Percentiles rank a stretch among this genome's conserved stretches.
Conservation (phyloP, 2,329 filamentous ascomycete genomes). For the Aspergillus thermomutatus region DNA sequence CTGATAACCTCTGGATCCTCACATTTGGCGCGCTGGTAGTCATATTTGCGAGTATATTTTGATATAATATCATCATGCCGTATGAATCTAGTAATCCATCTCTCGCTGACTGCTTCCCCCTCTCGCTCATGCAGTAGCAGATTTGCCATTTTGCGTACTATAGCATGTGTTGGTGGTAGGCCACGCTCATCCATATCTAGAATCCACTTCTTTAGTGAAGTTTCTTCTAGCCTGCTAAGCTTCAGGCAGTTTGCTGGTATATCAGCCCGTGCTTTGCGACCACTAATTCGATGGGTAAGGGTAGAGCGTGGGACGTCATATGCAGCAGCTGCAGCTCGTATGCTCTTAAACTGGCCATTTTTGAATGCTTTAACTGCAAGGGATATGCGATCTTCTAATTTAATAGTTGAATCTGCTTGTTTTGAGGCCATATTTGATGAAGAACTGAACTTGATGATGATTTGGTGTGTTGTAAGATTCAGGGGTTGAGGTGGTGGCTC, state of each 20-base stretch:
- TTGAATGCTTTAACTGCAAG: background rate
- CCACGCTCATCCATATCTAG: background rate
- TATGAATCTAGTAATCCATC: background rate
- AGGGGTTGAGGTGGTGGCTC: too few relatives aligned
- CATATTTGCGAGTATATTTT: background rate
- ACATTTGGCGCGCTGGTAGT: background rate
- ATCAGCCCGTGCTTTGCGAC: background rate
- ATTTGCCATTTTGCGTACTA: background rate
- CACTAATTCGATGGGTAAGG: background rate
- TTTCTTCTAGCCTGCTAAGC: background rate
- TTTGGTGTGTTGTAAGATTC: too few relatives aligned
- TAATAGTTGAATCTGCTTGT: background rate
- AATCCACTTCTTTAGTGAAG: background rate
- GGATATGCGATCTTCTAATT: background rate
- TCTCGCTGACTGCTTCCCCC: background rate
- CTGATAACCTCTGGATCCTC: too few relatives aligned
- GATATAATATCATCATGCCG: background rate
- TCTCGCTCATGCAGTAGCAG: background rate
- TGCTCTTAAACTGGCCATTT: background rate
- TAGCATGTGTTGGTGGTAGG: background rate
- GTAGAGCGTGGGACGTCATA: background rate
- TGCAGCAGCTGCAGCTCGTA: background rate
- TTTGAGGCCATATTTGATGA: slow-evolving; percentile 3
- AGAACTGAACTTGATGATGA: too few relatives aligned
- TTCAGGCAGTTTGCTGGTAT: background rate